Evolutionary conservation across 75 land plant genomes (phyloP).

Genomic region (Isoetes taiwanensis): DNA sequence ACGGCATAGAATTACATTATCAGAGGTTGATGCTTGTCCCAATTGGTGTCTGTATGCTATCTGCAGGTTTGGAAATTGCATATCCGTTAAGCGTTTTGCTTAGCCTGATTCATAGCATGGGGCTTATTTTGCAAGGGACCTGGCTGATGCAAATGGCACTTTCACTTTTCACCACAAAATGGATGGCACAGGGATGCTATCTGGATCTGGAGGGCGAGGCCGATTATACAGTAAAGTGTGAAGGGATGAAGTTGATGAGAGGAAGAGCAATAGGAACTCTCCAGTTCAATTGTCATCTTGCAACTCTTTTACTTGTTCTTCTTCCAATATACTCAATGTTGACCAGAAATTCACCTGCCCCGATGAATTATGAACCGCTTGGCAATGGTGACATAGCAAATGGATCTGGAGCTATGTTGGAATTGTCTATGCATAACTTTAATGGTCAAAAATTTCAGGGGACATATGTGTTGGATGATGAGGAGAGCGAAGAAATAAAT

Average conservation of each 20-base stretch:
- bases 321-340: slow-evolving; percentile 33
- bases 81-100: slow-evolving; percentile 29
- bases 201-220: slow-evolving; percentile 44
- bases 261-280: slow-evolving; percentile 68
- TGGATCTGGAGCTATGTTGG: no score
- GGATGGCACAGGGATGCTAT: slow-evolving; percentile 46
- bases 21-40: slow-evolving; percentile 59
- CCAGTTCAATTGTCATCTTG: slow-evolving; percentile 83
- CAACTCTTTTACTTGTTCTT: slow-evolving; percentile 39
- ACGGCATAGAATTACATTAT: slow-evolving; percentile 71
- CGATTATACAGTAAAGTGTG: slow-evolving; percentile 53
- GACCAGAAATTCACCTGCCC: no score
- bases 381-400: no score
- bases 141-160: slow-evolving; percentile 89
- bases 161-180: slow-evolving; percentile 34
- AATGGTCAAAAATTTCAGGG: no score
- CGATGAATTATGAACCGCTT: no score
- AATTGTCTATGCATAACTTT: no score
- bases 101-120: slow-evolving; percentile 34
- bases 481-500: no score
- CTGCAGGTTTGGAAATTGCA: slow-evolving; percentile 35
- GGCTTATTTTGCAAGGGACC: slow-evolving; percentile 67
- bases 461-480: no score
- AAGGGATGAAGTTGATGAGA: slow-evolving; percentile 29
- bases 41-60: slow-evolving; percentile 32